These are phyloP conservation scores for Alternaria gansuensis DNA, from an alignment of 2,329 filamentous ascomycete genomes.

Conservation along the genomic window DNA sequence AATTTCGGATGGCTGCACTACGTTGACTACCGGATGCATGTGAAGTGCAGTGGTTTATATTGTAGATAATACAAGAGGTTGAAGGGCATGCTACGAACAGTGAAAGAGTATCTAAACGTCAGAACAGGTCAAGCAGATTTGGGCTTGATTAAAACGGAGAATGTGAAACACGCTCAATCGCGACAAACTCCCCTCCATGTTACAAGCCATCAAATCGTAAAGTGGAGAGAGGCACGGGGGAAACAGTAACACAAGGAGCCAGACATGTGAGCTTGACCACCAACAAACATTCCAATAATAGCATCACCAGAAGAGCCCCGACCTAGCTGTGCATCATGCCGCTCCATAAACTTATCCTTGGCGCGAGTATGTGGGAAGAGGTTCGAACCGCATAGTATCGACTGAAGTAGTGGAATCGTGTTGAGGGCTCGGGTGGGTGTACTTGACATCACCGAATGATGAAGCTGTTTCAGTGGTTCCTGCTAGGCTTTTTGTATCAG, in stretches of 20 bases:
- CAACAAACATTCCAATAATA: background rate
- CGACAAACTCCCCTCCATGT: background rate
- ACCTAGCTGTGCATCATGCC: background rate
- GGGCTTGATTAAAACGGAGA: background rate
- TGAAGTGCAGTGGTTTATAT: background rate
- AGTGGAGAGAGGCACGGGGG: background rate
- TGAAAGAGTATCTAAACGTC: background rate
- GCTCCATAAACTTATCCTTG: background rate
- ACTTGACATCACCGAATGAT: slow-evolving; percentile 1
- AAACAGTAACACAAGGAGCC: background rate
- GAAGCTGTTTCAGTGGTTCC: background rate
- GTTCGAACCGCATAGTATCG: background rate
- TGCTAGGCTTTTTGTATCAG: background rate
- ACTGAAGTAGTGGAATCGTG: background rate
- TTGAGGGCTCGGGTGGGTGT: background rate
- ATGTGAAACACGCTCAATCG: background rate
- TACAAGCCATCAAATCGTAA: background rate
- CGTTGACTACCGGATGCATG: background rate
- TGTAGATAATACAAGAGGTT: background rate
- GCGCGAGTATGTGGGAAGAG: background rate
- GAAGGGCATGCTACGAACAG: background rate
- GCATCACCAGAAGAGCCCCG: background rate
- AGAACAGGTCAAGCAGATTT: background rate
- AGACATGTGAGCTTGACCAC: background rate
- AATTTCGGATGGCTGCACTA: background rate